phyloP scores from a whole-genome alignment of 352 stramenopile genomes.

The Phytopythium ostracodes region DNA sequence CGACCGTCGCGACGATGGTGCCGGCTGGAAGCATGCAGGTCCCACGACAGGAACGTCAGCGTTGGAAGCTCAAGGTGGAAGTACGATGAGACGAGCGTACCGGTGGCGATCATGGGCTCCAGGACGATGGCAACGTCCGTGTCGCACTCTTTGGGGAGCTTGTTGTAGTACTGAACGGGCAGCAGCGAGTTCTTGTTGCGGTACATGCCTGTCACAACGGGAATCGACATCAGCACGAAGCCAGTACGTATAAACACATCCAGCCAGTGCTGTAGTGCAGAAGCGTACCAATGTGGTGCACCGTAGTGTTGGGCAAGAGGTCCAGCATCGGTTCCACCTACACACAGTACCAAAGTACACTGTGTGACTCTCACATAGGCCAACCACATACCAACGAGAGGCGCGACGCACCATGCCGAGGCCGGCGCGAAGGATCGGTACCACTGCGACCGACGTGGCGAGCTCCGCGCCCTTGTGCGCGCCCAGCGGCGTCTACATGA shows the following conservation, averaged over 20 bases:
- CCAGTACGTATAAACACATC: no score
- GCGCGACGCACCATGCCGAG: conserved; percentile 71
- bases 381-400: not conserved
- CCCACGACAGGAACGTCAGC: not conserved
- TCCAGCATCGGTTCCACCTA: conserved; percentile 97
- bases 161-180: conserved; percentile 99
- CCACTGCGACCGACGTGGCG: conserved; percentile 89
- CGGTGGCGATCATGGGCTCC: conserved; percentile 96
- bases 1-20: conserved; percentile 93
- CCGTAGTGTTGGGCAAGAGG: conserved; percentile 92
- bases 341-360: conserved; percentile 1
- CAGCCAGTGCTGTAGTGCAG: conserved; percentile 5
- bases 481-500: conserved; percentile 59
- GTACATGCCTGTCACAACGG: conserved; percentile 64
- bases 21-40: conserved; percentile 41
- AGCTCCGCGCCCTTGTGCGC: conserved; percentile 86
- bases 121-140: conserved; percentile 94
- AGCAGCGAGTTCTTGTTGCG: conserved; percentile 88
- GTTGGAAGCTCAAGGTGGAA: no score
- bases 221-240: not conserved
- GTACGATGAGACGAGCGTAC: conserved; percentile 20
- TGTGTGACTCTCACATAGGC: conserved; percentile 4
- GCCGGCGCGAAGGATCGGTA: conserved; percentile 94
- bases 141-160: conserved; percentile 93
- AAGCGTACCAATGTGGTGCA: conserved; percentile 96